These are phyloP conservation scores for Fusarium xylarioides DNA, from an alignment of 2,329 filamentous ascomycete species.

Conservation along the genomic window DNA sequence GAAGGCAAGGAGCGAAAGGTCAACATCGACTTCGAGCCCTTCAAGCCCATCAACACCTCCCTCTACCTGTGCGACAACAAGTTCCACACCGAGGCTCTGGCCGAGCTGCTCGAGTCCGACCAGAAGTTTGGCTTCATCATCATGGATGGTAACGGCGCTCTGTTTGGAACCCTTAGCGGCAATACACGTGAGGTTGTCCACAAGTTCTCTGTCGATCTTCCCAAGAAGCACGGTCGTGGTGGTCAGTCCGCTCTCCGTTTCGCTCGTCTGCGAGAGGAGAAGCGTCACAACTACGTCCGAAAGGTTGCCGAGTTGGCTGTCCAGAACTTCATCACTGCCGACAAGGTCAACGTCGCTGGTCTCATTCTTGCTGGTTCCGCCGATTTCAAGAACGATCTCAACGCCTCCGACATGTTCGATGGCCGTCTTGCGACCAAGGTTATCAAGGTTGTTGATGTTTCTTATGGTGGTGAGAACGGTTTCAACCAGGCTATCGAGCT, in stretches of 20 bases:
- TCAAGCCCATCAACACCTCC: slow-evolving; percentile 99
- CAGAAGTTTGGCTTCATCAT: slow-evolving; percentile 99
- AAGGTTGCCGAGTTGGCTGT: slow-evolving; percentile 98
- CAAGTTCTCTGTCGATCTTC: slow-evolving; percentile 98
- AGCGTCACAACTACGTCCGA: slow-evolving; percentile 99
- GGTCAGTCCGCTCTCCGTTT: slow-evolving; percentile 99
- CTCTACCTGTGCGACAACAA: slow-evolving; percentile 99
- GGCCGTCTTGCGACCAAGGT: slow-evolving; percentile 90
- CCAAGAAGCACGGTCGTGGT: slow-evolving; percentile 99
- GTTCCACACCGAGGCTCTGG: slow-evolving; percentile 97
- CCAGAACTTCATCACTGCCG: slow-evolving; percentile 97
- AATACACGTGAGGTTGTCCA: slow-evolving; percentile 97
- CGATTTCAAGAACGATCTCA: slow-evolving; percentile 99
- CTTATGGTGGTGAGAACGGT: slow-evolving; percentile 98
- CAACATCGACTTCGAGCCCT: slow-evolving; percentile 99
- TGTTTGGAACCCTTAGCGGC: slow-evolving; percentile 95
- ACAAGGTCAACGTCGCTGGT: slow-evolving; percentile 98
- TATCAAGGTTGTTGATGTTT: slow-evolving; percentile 99
- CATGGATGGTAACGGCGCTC: slow-evolving; percentile 98
- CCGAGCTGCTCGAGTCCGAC: slow-evolving; percentile 96
- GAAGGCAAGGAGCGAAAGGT: slow-evolving; percentile 99
- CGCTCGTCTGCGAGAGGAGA: slow-evolving; percentile 98
- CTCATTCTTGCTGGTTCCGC: slow-evolving; percentile 95
- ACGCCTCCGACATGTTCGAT: slow-evolving; percentile 97
- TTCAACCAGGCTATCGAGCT: slow-evolving; percentile 99